Evolutionary conservation across 1,284 basidiomycete genomes (phyloP).

Genomic region (Ustilago crameri): DNA sequence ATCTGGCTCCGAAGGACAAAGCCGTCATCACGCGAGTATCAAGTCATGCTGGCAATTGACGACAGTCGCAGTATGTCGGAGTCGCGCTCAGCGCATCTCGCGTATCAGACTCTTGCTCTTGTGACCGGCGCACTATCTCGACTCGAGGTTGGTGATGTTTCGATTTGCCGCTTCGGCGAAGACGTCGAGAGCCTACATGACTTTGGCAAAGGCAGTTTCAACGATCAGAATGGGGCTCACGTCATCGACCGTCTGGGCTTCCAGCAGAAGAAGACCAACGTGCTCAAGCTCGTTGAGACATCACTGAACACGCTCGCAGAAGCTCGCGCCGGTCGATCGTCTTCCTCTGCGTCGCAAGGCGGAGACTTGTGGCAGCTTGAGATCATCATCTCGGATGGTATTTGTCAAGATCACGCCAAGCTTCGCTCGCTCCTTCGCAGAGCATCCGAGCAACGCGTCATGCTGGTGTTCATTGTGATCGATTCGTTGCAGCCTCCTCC

Average conservation of each 20-base stretch:
- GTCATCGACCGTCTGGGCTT: conserved; percentile 89
- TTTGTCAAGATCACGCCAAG: conserved; percentile 93
- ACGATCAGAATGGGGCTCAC: conserved; percentile 72
- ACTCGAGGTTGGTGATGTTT: conserved; percentile 93
- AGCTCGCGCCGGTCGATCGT: conserved; percentile 76
- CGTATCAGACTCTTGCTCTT: conserved; percentile 91
- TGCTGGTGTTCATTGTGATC: conserved; percentile 96
- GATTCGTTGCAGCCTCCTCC: conserved; percentile 77
- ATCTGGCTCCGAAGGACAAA: conserved; percentile 97
- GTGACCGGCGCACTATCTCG: conserved; percentile 90
- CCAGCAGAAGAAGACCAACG: conserved; percentile 89
- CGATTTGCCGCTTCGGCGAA: conserved; percentile 90
- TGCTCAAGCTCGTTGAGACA: conserved; percentile 84
- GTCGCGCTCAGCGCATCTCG: conserved; percentile 89
- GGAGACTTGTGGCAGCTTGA: conserved; percentile 95
- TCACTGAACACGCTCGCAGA: conserved; percentile 80
- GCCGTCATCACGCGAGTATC: conserved; percentile 93
- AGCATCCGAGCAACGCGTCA: conserved; percentile 89
- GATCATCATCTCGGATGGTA: conserved; percentile 98
- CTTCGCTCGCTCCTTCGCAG: conserved; percentile 83
- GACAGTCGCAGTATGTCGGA: conserved; percentile 98
- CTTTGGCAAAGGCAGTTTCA: conserved; percentile 71
- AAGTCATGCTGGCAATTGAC: conserved; percentile 92
- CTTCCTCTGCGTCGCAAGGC: conserved; percentile 49
- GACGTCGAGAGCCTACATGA: conserved; percentile 87